A percentile compares a stretch with the other conserved stretches of the same genome.
These are phyloP conservation scores for Termitomyces sp. DNA, from an alignment of 768 basidiomycete genomes.

Conservation along the genomic window DNA sequence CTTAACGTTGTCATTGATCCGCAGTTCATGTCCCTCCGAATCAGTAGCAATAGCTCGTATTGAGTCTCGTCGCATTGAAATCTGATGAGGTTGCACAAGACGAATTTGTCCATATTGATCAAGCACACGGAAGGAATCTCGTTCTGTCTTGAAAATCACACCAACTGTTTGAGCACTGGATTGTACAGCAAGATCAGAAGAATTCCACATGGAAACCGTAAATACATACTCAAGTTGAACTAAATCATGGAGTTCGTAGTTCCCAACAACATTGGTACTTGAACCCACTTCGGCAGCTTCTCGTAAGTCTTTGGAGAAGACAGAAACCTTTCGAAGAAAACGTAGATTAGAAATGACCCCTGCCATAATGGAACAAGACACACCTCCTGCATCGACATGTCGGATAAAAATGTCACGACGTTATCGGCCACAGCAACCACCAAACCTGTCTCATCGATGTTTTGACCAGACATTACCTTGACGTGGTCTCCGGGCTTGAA, in stretches of 20 bases:
- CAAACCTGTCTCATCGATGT: constrained; percentile 92
- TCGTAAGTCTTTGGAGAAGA: constrained; percentile 95
- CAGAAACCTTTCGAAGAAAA: constrained; percentile 65
- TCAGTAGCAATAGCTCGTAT: constrained; percentile 85
- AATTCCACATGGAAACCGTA: not conserved
- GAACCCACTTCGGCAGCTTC: constrained; percentile 98
- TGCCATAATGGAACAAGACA: constrained; percentile 8
- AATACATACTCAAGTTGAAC: constrained; percentile 89
- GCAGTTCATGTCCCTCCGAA: constrained; percentile 82
- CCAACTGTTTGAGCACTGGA: constrained; percentile 87
- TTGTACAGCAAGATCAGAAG: constrained; percentile 9
- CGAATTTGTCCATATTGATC: constrained; percentile 93
- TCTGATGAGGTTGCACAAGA: constrained; percentile 89
- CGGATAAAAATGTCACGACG: constrained; percentile 94
- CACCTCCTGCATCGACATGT: constrained; percentile 96
- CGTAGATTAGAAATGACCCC: not conserved
- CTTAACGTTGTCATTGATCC: constrained; percentile 87
- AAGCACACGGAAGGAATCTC: constrained; percentile 92
- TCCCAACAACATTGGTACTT: constrained; percentile 83
- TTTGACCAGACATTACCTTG: constrained; percentile 96
- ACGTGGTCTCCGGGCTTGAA: constrained; percentile 99
- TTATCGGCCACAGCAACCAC: constrained; percentile 91
- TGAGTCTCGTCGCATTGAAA: constrained; percentile 86
- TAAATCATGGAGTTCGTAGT: constrained; percentile 94
- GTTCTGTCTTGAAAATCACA: constrained; percentile 96